A percentile compares a stretch with the other conserved stretches of the same genome.
Conservation (phyloP, 257 asterid species). For the Phtheirospermum japonicum region DNA sequence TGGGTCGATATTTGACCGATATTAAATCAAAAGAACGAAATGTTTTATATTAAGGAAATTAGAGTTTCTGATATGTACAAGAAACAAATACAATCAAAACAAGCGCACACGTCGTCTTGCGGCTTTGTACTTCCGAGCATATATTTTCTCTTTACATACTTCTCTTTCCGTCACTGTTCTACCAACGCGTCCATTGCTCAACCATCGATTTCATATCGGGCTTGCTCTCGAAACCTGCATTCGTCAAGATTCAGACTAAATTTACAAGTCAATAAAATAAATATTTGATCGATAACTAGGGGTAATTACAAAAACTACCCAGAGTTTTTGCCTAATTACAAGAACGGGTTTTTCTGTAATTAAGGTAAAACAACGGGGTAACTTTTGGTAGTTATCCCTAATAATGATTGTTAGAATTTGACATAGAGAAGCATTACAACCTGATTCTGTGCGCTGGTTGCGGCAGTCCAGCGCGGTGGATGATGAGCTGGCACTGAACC, state of each 20-base stretch:
- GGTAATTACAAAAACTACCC: not conserved
- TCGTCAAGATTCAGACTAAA: constrained; percentile 5
- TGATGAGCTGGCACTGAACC: constrained; percentile 39
- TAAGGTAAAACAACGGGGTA: not conserved
- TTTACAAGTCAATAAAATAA: not conserved
- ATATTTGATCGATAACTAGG: not conserved
- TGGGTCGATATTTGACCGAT: too few species aligned
- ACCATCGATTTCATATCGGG: constrained; percentile 44
- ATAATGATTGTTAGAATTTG: not conserved
- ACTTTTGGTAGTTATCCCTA: not conserved
- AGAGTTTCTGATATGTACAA: not conserved
- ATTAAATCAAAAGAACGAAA: too few species aligned
- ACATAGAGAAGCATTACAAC: constrained; percentile 35
- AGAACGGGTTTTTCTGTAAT: not conserved
- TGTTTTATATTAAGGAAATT: too few species aligned
- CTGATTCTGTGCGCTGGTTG: constrained; percentile 70
- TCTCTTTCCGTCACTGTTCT: not conserved
- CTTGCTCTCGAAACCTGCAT: constrained; percentile 86
- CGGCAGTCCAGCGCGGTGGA: constrained; percentile 62
- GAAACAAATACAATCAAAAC: not conserved
- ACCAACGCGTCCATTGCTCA: not conserved
- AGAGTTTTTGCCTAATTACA: not conserved
- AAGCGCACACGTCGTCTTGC: not conserved
- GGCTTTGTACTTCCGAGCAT: not conserved
- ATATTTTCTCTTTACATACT: not conserved